Evolutionary conservation across 768 basidiomycete genomes (phyloP).

Genomic region (Lactarius sanguifluus): DNA sequence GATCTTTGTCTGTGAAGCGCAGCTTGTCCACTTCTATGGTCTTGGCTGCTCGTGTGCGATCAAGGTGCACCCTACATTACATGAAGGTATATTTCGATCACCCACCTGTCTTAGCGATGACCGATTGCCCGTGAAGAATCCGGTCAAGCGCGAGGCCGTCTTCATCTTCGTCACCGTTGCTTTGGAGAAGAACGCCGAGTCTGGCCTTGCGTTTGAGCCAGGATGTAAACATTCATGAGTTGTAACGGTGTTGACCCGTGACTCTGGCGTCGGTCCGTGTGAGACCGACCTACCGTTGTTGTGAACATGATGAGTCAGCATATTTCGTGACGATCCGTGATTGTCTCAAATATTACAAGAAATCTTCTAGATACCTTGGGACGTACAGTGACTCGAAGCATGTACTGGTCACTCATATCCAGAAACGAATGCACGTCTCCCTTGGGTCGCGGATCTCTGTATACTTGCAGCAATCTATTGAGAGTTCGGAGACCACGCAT

Average conservation of each 20-base stretch:
- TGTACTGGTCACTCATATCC: no score
- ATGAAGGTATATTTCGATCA: neutral
- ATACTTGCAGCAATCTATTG: neutral
- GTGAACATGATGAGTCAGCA: no score
- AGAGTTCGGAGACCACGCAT: neutral
- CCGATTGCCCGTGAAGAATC: conserved; percentile 69
- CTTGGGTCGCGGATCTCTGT: neutral
- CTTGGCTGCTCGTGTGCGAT: conserved; percentile 48
- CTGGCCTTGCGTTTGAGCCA: conserved; percentile 73
- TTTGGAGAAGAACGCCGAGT: conserved; percentile 56
- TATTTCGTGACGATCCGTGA: no score
- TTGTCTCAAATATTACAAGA: no score
- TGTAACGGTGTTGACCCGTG: neutral
- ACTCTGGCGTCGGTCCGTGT: neutral
- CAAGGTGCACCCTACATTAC: neutral
- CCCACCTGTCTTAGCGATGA: conserved; percentile 73
- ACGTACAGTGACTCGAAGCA: no score
- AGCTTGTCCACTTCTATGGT: conserved; percentile 67
- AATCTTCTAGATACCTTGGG: no score
- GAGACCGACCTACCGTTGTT: no score
- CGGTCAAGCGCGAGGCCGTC: conserved; percentile 68
- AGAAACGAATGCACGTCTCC: no score
- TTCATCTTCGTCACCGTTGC: conserved; percentile 58
- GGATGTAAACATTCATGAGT: conserved; percentile 48
- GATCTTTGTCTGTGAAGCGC: conserved; percentile 71